Base-by-base conservation (phyloP, 495 filamentous ascomycete species). In the Lentithecium fluviatile region DNA sequence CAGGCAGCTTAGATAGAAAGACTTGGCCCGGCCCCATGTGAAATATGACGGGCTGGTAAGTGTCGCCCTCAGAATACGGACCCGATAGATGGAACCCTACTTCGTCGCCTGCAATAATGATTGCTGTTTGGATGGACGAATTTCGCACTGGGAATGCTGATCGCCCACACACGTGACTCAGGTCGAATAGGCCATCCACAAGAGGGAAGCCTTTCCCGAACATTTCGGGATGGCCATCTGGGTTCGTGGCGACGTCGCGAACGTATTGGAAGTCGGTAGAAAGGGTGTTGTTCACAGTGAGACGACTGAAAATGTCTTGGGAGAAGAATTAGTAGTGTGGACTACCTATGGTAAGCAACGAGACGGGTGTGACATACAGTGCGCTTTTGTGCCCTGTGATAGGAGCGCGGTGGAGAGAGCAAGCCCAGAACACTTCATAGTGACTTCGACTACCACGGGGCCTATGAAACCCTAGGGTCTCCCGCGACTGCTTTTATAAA, bases 271-370 rank as follows among this genome's bases (percentile, higher is more conserved):
- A 55, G 17, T 62, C 26, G 1, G 38, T 25, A 26, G 58, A 51
- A 8, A 54, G 21, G 38, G 58, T 62, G 42, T 55, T 55, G 37
- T 62, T 62, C 12, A 62, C 51, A 1, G 55, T 48, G 26, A 62
- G 34, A 6, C 40, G 24, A 50, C 19, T 37, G 43, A 62, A 62
- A 17, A 17, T 15, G 19, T 62, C 50, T 62, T 17, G 34, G 6
- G 45, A 57, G 24, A 6, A 15, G 13, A 2, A 6, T 21, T 20
- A 21, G 20, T 20, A 8, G 37, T 19, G 4, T 2, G 26, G 40
- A 19, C n/a, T 13, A n/a, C n/a, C n/a, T n/a, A n/a, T n/a, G n/a
- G n/a, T n/a, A n/a, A n/a, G n/a, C n/a, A n/a, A n/a, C n/a, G n/a
- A n/a, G 51, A 40, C 2, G 26, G 2, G 52, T 23, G 24, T 8